These are phyloP conservation scores for Nicotiana undulata DNA, from an alignment of 257 asterid species.

Conservation along the genomic window DNA sequence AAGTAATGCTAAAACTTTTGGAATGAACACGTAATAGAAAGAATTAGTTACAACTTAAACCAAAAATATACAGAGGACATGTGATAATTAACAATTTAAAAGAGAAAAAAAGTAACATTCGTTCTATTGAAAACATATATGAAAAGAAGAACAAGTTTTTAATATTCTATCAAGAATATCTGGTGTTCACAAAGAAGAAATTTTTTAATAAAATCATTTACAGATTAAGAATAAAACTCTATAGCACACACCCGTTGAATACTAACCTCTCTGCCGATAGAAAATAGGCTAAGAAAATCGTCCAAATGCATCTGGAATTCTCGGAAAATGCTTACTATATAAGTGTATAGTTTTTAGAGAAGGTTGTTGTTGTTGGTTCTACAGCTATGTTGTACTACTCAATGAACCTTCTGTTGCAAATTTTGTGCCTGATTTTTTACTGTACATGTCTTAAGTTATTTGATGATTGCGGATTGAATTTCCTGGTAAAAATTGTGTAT, in stretches of 20 bases:
- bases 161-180: too few species aligned
- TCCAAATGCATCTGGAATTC: conserved; percentile 36
- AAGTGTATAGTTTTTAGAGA: conserved; percentile 30
- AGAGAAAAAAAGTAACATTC: too few species aligned
- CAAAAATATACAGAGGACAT: too few species aligned
- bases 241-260: conserved; percentile 35
- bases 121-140: conserved; percentile 8
- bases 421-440: conserved; percentile 21
- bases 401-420: conserved; percentile 21
- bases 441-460: conserved; percentile 24
- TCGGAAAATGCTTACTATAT: conserved; percentile 49
- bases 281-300: too few species aligned
- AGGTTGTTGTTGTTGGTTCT: conserved; percentile 30
- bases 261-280: background rate
- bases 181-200: too few species aligned
- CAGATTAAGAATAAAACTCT: too few species aligned
- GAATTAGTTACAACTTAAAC: conserved; percentile 17
- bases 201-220: too few species aligned
- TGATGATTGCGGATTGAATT: conserved; percentile 17
- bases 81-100: too few species aligned
- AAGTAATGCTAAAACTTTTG: background rate
- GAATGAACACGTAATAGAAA: conserved; percentile 3
- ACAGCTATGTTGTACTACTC: conserved; percentile 19
- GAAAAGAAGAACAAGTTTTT: background rate
- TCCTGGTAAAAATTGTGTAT: conserved; percentile 42